Evolutionary conservation across 2,329 filamentous ascomycete species (phyloP), one percentile per base, ranked within the genome.

Genomic region (Lasiodiplodia sp.): DNA sequence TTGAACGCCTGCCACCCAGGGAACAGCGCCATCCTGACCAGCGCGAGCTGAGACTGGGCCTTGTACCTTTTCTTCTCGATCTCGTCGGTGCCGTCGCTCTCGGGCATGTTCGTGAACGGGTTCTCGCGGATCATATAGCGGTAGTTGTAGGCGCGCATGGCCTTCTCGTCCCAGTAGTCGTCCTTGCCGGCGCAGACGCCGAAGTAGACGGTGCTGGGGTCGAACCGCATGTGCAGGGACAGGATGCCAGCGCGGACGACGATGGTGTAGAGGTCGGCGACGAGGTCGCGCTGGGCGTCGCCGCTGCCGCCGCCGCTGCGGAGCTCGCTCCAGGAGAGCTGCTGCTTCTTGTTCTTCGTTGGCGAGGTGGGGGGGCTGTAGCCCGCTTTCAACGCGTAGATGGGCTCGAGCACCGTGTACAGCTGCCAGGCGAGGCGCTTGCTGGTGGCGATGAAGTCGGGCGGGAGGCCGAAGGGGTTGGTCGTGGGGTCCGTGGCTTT

Each of bases 371-470:
- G 55, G n/a, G 68, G 18, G 40, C 16, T 18, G n/a, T 34, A 10
- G 31, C 31, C 31, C 31, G 1, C 31, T 34, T 34, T 34, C 31
- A 47, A 18, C 44, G 44, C 7, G 7, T 10, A 18, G 44, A 69
- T 25, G 14, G 63, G 55, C 21, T 18, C 31, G 14, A 67, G 62
- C 25, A 67, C 2, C 0, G 14, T 4, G 53, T 67, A 49, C 2
- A 66, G 52, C 23, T 69, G 67, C 62, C 60, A 64, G 12, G 67
- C 34, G 25, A 69, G 60, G 18, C 14, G 47, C n/a, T 51, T 28
- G 51, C 25, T 56, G n/a, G 28, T 23, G 16, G 38, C 1, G 60
- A 38, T 3, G 40, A 69, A 69, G 60, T 21, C 10, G 16, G 21
- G 23, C 1, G 60, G 28, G 14, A 51, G 44, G 28, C 40, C 56